Base-by-base conservation (phyloP, 352 stramenopile species). In the Pythium chondricola region DNA sequence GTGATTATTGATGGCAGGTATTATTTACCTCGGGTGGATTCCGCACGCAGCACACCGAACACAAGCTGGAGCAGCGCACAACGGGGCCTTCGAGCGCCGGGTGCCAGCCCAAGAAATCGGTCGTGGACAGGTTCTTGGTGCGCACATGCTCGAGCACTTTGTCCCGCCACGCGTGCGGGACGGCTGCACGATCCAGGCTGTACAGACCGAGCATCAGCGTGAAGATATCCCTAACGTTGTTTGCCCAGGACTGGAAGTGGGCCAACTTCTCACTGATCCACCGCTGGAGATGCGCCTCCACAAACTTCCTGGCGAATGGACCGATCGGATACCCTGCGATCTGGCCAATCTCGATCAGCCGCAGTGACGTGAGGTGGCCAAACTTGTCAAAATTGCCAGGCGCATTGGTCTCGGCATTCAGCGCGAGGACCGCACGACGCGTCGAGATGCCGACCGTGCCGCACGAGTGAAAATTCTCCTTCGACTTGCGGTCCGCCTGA, bases 91-190 rank as follows among this genome's bases (percentile, higher is more conserved):
- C 83, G 25, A 87, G 83, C 2, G 62, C 67, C 21, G 83, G 83
- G 45, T 93, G 75, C 83, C 83, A 93, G 4, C 83, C 83, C 18
- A 93, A 67, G 40, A 69, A 88, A 42, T 93, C 80, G 10, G 70
- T 86, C 6, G 78, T 70, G 6, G 74, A 75, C 44, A 83, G 81
- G 2, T 88, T 86, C 44, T 75, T 78, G 1, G 68, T 52, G 33
- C 82, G 67, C 29, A 91, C 70, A 1, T 85, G 43, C 8, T 65
- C 60, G 9, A 84, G 58, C 8, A 81, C 51, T 45, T 72, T 72
- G 4, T 78, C 61, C 16, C 74, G 67, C 22, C 79, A 63, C 2
- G 65, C 65, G 44, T 91, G 80, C 6, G 76, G 62, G 36, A 91
- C 79, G 25, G 63, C 72, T 2, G 75, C 69, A 36, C 69, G 58